These are phyloP conservation scores for Erucastrum elatum DNA, from an alignment of 345 rosid species.

Conservation along the genomic window DNA sequence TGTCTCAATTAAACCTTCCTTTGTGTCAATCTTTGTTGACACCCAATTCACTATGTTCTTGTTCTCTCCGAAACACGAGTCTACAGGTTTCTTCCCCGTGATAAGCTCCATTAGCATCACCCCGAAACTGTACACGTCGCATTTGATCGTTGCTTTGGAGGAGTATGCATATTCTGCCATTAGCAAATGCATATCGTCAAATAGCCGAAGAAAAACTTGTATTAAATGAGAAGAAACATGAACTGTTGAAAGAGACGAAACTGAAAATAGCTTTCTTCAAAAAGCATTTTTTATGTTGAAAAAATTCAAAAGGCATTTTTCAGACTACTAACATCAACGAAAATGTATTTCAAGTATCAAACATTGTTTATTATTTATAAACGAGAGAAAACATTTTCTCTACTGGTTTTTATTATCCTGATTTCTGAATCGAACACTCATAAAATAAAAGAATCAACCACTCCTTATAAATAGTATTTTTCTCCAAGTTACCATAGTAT, in stretches of 20 bases:
- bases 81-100: constrained; percentile 82
- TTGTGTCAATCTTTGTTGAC: constrained; percentile 66
- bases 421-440: too few relatives aligned
- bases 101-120: constrained; percentile 86
- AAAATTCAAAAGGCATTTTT: neutral
- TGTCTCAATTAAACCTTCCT: constrained; percentile 70
- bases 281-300: neutral
- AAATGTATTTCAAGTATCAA: neutral
- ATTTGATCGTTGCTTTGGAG: constrained; percentile 79
- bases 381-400: neutral
- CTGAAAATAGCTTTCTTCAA: neutral
- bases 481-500: neutral
- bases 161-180: constrained; percentile 85
- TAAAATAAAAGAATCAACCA: neutral
- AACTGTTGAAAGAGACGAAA: neutral
- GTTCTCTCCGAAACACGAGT: constrained; percentile 73
- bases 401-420: neutral
- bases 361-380: neutral
- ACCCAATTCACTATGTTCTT: constrained; percentile 84
- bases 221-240: neutral
- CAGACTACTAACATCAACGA: neutral
- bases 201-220: neutral
- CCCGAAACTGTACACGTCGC: constrained; percentile 93
- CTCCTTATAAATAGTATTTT: neutral
- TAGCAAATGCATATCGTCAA: neutral